Evolutionary conservation across 2,329 filamentous ascomycete species (phyloP).

Genomic region (Trichothecium sympodiale): DNA sequence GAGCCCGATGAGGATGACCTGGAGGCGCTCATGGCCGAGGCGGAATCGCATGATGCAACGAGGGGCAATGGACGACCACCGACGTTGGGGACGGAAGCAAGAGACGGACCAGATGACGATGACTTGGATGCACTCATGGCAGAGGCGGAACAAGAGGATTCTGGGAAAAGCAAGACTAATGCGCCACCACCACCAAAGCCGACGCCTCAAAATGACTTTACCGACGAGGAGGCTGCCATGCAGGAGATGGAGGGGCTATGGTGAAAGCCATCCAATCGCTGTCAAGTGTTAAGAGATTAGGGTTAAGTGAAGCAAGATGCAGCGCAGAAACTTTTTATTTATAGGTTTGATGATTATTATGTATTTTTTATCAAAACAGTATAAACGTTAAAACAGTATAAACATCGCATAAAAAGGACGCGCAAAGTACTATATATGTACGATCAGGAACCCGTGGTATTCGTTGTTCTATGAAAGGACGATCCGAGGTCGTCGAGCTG

Average conservation of each 20-base stretch:
- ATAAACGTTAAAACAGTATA: too few relatives aligned
- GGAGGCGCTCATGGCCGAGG: slow-evolving; percentile 42
- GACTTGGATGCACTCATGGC: slow-evolving; percentile 43
- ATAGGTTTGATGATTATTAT: too few relatives aligned
- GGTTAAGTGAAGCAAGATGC: too few relatives aligned
- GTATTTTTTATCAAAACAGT: too few relatives aligned
- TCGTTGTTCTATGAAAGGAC: too few relatives aligned
- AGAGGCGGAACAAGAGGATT: slow-evolving; percentile 26
- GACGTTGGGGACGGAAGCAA: slow-evolving; percentile 5
- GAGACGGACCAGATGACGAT: slow-evolving; percentile 16
- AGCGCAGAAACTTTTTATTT: too few relatives aligned
- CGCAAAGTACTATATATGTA: too few relatives aligned
- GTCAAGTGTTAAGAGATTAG: too few relatives aligned
- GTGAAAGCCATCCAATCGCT: too few relatives aligned
- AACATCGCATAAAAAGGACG: too few relatives aligned
- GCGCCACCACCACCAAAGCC: slow-evolving; percentile 2
- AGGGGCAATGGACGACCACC: slow-evolving; percentile 3
- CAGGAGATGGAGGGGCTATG: slow-evolving; percentile 48
- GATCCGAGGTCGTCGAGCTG: too few relatives aligned
- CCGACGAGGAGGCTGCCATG: slow-evolving; percentile 59
- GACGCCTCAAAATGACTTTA: slow-evolving; percentile 29
- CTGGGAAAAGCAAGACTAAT: slow-evolving; percentile 1
- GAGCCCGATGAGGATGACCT: slow-evolving; percentile 36
- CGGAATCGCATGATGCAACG: slow-evolving; percentile 17
- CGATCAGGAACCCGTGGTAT: too few relatives aligned